Conservation (phyloP, 306 rosid species). For the Purshia tridentata region DNA sequence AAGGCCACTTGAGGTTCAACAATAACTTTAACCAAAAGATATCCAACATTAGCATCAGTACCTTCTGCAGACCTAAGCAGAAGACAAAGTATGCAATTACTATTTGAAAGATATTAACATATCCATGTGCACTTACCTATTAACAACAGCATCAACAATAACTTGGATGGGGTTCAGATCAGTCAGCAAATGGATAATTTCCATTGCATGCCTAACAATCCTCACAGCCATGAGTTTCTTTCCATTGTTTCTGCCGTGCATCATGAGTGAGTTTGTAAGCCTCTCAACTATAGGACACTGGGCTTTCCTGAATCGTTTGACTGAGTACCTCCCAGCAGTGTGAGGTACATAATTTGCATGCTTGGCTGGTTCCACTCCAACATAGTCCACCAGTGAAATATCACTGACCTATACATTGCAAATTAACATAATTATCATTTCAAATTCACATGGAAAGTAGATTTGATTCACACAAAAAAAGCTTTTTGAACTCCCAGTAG, state of each 20-base stretch:
- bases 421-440: neutral
- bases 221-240: constrained; percentile 36
- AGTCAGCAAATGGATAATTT: constrained; percentile 37
- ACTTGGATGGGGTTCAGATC: constrained; percentile 40
- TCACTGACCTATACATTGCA: constrained; percentile 6
- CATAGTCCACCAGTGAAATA: constrained; percentile 27
- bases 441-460: too few relatives aligned
- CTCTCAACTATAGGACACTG: constrained; percentile 37
- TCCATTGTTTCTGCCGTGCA: constrained; percentile 36
- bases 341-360: constrained; percentile 34
- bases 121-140: constrained; percentile 11
- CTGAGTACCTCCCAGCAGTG: constrained; percentile 39
- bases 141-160: constrained; percentile 37
- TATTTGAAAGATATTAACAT: neutral
- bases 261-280: constrained; percentile 36
- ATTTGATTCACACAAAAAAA: too few relatives aligned
- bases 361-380: constrained; percentile 27
- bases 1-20: neutral
- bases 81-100: neutral
- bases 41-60: too few relatives aligned
- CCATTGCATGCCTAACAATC: constrained; percentile 37
- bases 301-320: constrained; percentile 34
- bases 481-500: too few relatives aligned
- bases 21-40: too few relatives aligned
- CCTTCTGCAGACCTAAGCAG: neutral